Base-by-base conservation (phyloP, 768 basidiomycete genomes). In the Psilocybe azurescens region DNA sequence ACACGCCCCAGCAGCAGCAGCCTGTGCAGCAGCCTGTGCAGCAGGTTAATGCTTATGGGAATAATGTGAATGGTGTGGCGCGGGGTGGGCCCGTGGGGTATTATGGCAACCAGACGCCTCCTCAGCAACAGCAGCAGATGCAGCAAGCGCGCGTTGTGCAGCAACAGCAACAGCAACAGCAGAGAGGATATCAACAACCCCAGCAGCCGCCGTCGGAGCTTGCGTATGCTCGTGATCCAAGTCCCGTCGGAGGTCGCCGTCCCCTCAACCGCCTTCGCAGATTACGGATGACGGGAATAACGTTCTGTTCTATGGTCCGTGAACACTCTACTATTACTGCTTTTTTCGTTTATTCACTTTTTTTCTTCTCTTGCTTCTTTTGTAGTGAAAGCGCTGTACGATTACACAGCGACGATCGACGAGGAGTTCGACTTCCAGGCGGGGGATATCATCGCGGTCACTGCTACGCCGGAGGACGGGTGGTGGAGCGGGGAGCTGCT, bases 381-480 rank as follows among this genome's bases (percentile, higher is more conserved):
- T 58, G 20, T 39, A 94, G 94, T 96, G 62, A 93, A 94, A 81
- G 95, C 95, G 41, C 77, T 96, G 65, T 97, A 93, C 72, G 91
- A 95, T 74, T 96, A 95, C 68, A 76, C 77, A 0, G 94, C 93
- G 14, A 88, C 90, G 10, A 93, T 91, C 64, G 89, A 92, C 1
- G 94, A 96, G 71, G 97, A 98, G 77, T 98, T 99, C 74, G 92
- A 96, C 73, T 98, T 99, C 87, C 93, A 95, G 72, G 81, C 88
- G 20, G 94, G 92, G 2, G 97, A 99, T 75, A 93, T 97, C 65
- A 97, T 99, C 65, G 96, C 95, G 6, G 96, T 99, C 9, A 96
- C 93, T 0, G 84, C 88, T 20, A 97, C 95, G 5, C 95, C 95
- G 4, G 95, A 95, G 68, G 96, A 97, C 69, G 97, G 97, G 1